Conservation (phyloP, 2,329 filamentous ascomycete species). For the Ophiostoma novo-ulmi region DNA sequence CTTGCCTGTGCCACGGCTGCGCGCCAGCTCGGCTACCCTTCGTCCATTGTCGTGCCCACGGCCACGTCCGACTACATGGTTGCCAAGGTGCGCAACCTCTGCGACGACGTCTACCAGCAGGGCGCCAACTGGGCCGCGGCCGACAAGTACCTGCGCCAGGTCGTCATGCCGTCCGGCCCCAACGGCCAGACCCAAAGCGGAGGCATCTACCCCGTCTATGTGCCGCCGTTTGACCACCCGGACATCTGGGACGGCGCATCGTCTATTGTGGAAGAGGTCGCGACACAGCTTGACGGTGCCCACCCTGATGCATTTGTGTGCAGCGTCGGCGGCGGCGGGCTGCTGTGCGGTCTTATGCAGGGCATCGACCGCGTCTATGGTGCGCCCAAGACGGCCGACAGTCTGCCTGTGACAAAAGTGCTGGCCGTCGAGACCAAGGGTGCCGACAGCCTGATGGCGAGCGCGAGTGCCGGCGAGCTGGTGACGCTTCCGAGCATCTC, state of each 20-base stretch:
- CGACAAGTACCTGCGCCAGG: conserved; percentile 56
- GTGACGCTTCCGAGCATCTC: conserved; percentile 65
- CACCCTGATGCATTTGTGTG: conserved; percentile 59
- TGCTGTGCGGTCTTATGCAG: conserved; percentile 63
- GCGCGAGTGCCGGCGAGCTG: conserved; percentile 49
- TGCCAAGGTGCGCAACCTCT: conserved; percentile 58
- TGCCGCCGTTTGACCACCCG: conserved; percentile 61
- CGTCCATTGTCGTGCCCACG: conserved; percentile 67
- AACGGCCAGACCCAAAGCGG: conserved; percentile 21
- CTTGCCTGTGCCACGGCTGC: conserved; percentile 73
- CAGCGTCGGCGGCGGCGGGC: conserved; percentile 65
- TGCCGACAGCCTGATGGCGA: conserved; percentile 58
- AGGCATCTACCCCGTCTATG: conserved; percentile 49
- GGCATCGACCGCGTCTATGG: conserved; percentile 47
- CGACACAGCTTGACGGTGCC: conserved; percentile 33
- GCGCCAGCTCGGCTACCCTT: conserved; percentile 52
- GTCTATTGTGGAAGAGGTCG: conserved; percentile 48
- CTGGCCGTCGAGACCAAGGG: conserved; percentile 69
- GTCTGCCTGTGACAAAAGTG: conserved; percentile 39
- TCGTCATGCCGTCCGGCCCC: conserved; percentile 45
- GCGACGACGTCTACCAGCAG: conserved; percentile 55
- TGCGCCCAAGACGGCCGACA: neutral
- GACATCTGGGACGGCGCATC: conserved; percentile 62
- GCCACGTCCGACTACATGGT: conserved; percentile 64
- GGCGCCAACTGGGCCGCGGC: conserved; percentile 66